A percentile compares a stretch with the other conserved stretches of the same genome.
Conservation (phyloP, 192 early-diverging fungal species). For the Rhizophagus clarus region DNA sequence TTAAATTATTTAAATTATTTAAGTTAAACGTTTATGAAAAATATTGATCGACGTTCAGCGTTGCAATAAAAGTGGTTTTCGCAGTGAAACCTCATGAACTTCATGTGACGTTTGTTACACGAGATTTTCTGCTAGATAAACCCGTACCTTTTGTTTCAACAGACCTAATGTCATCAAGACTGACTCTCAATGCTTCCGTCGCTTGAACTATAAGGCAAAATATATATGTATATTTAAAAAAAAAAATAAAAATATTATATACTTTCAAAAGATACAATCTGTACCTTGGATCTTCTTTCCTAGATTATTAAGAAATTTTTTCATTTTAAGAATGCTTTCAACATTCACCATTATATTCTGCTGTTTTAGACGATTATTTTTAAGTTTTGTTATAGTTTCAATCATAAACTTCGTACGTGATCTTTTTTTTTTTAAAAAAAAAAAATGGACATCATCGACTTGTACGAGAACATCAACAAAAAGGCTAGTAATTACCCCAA, state of each 20-base stretch:
- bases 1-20: not conserved
- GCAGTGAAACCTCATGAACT: not conserved
- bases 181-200: conserved; percentile 80
- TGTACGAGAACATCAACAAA: not conserved
- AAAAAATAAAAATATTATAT: not conserved
- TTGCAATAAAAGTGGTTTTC: not conserved
- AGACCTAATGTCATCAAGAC: conserved; percentile 81
- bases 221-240: conserved; percentile 27
- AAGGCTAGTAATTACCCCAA: conserved; percentile 41
- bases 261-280: too few relatives aligned
- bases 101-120: not conserved
- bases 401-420: conserved; percentile 90
- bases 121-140: not conserved
- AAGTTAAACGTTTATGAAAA: too few relatives aligned
- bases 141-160: conserved; percentile 73
- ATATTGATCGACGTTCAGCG: too few relatives aligned
- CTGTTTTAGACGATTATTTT: conserved; percentile 87
- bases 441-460: not conserved
- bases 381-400: conserved; percentile 90
- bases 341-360: conserved; percentile 50
- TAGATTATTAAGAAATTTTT: conserved; percentile 76
- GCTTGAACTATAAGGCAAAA: conserved; percentile 14
- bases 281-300: conserved; percentile 47
- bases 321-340: conserved; percentile 71
- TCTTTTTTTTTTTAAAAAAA: conserved; percentile 28